Evolutionary conservation across 306 rosid species (phyloP).

Genomic region (Vachellia collinsii): DNA sequence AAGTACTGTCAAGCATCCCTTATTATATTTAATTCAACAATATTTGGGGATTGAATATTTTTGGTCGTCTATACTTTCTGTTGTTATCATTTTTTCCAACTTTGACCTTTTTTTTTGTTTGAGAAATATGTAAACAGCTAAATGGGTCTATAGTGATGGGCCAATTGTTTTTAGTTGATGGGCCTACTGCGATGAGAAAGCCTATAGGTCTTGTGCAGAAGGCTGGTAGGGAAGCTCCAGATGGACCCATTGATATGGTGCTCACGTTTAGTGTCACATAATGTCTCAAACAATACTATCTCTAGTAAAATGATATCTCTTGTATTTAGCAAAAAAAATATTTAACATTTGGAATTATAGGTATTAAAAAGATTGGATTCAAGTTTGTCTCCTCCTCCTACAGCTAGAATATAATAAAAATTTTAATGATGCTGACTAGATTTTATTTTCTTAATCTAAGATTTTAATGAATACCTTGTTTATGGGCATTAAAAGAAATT

Average conservation of each 20-base stretch:
- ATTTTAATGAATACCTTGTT: too few relatives aligned
- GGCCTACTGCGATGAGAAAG: background rate
- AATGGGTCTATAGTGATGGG: background rate
- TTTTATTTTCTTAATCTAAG: background rate
- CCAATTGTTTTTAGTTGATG: background rate
- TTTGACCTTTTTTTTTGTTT: background rate
- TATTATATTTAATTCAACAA: too few relatives aligned
- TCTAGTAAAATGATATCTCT: too few relatives aligned
- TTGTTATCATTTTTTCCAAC: background rate
- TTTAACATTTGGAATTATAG: background rate
- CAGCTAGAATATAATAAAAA: background rate
- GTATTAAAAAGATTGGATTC: background rate
- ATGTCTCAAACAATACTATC: too few relatives aligned
- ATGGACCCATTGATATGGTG: too few relatives aligned
- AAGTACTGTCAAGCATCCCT: too few relatives aligned
- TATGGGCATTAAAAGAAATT: too few relatives aligned
- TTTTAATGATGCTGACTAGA: background rate
- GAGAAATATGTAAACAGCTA: background rate
- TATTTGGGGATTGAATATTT: too few relatives aligned
- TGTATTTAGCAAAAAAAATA: too few relatives aligned
- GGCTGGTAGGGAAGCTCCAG: background rate
- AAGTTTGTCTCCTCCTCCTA: background rate
- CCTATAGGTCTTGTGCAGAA: background rate
- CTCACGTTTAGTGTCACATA: too few relatives aligned
- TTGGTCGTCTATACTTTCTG: too few relatives aligned